Base-by-base conservation (phyloP, 2,329 filamentous ascomycete genomes). In the Epichloe elymi region DNA sequence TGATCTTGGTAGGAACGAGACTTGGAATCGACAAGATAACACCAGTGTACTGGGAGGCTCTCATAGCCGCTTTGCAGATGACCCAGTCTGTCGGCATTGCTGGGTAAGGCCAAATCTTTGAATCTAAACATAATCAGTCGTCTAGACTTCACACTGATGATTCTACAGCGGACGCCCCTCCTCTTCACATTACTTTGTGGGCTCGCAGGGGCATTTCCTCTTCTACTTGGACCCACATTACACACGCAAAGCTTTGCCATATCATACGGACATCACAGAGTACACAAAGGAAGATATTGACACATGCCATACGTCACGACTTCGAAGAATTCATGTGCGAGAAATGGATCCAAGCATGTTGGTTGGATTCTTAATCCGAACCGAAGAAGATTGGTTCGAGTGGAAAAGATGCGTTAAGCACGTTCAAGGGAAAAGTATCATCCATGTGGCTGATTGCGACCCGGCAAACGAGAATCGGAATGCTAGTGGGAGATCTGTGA, bases 281-380 rank as follows among this genome's bases (percentile, higher is more conserved):
- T 88, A 89, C 61, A 81, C 81, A 0, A 61, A 72, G 7, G 84
- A 87, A 58, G 89, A 97, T 53, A 65, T 95, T 15, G 79, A 84
- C 51, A 85, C 85, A 1, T 96, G 88, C 61, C 91, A 98, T 64
- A 97, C 90, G 0, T 79, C 87, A 48, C 83, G 91, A 46, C 70
- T 98, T 17, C 82, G 91, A 38, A 79, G 86, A 51, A 75, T 98
- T 33, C 84, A 93, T 58, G 77, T 98, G 46, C 82, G 82, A 53
- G 90, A 97, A 62, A 93, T 98, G 87, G 93, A 98, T 61, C 93
- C 93, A 0, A 96, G 89, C 62, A 98, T 98, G 93, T 71, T 98
- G 41, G 87, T 98, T 57, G 91, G 88, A 4, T 97, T 97, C 61
- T 70, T 98, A 37, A 89, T 98, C 55, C 79, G 76, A 40, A 80